Evolutionary conservation across 805 yeast species (phyloP), one percentile per base, ranked within the genome.

Genomic region (Teunomyces stri): DNA sequence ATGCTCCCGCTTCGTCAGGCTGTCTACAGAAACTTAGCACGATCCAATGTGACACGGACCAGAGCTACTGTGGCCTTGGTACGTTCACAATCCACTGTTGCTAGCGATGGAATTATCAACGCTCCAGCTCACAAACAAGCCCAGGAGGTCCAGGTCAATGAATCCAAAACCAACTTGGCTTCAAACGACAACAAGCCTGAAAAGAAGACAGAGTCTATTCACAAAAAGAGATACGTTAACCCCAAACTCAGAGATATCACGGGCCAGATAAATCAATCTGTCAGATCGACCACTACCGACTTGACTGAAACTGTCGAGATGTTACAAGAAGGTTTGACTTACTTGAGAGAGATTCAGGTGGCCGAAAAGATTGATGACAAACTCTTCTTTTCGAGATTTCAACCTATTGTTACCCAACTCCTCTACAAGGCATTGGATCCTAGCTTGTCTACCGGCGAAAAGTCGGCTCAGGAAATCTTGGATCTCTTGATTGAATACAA

Each of bases 321-420:
- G 41, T 62, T 70, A 43, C 72, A 70, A 39, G 76, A 72, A 51
- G 76, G 76, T 2, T 53, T 71, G 27, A 49, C 65, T 22, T 72
- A 68, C 51, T 57, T 72, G 48, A 55, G 74, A 33, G 72, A 70
- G 41, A 59, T 71, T 45, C 74, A 70, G 52, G 55, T 37, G 5
- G 56, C 59, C 0, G 76, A 71, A 50, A 51, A 47, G 18, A 68
- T 72, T 44, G 48, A 57, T 11, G 62, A 63, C 15, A 60, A 55
- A 12, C 45, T 53, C 11, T 48, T 69, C 30, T 64, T 53, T 49
- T 52, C 51, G 6, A 48, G 51, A 4, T 71, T 71, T 58, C 64
- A 62, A 47, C 64, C 62, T 5, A 51, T 64, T 10, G 59, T 59
- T n/a, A 54, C 55, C 22, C 50, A 51, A 13, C 40, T 68, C 12